These are phyloP conservation scores for Claviceps citrina DNA, from an alignment of 2,329 filamentous ascomycete species.

Conservation along the genomic window DNA sequence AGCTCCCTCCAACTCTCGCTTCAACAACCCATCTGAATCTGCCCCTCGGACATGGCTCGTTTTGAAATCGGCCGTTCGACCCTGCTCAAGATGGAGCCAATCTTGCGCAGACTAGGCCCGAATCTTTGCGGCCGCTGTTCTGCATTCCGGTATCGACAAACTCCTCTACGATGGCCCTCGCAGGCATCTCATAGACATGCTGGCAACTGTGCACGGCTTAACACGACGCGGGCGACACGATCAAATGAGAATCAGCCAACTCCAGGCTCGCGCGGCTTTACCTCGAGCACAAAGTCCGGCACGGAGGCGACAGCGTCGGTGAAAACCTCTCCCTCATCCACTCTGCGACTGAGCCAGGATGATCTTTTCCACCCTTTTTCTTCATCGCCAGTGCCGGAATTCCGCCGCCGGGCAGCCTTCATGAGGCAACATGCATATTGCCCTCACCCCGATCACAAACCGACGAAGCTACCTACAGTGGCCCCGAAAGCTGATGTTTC, in stretches of 20 bases:
- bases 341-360: slow-evolving; percentile 43
- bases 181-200: slow-evolving; percentile 14
- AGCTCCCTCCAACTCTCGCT: slow-evolving; percentile 12
- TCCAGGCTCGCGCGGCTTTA: slow-evolving; percentile 15
- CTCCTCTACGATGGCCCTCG: slow-evolving; percentile 8
- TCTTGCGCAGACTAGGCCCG: slow-evolving; percentile 24
- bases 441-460: slow-evolving; percentile 74
- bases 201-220: slow-evolving; percentile 12
- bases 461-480: slow-evolving; percentile 52
- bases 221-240: slow-evolving; percentile 8
- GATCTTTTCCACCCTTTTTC: slow-evolving; percentile 91
- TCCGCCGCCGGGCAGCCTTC: slow-evolving; percentile 72
- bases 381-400: slow-evolving; percentile 73
- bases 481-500: slow-evolving; percentile 47
- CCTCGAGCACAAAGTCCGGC: slow-evolving; percentile 13
- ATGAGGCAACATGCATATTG: slow-evolving; percentile 91
- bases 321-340: slow-evolving; percentile 11
- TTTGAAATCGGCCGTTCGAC: background rate
- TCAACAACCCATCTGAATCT: slow-evolving; percentile 2
- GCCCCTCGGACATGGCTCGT: background rate
- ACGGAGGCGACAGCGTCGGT: slow-evolving; percentile 16
- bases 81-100: slow-evolving; percentile 22
- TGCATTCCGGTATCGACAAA: slow-evolving; percentile 19
- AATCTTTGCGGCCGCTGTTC: slow-evolving; percentile 27
- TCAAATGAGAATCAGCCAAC: slow-evolving; percentile 7